Percentiles rank a stretch among this genome's conserved stretches.
phyloP scores from a whole-genome alignment of 129 eudicot species.

The Chrysanthemum makinoi region DNA sequence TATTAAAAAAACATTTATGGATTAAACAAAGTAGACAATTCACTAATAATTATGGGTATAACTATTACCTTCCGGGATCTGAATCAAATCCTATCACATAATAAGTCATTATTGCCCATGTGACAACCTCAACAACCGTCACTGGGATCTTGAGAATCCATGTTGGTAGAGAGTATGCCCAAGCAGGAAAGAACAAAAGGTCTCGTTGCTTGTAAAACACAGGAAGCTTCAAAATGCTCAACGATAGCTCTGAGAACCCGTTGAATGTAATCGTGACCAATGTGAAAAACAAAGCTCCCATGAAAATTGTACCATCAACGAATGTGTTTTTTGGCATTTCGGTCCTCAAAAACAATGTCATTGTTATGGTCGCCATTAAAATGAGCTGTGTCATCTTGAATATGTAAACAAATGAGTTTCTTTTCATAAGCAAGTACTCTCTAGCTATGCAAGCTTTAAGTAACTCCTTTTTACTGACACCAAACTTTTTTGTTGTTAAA shows the following conservation, averaged over 20 bases:
- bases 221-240: slow-evolving; percentile 83
- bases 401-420: slow-evolving; percentile 78
- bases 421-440: slow-evolving; percentile 81
- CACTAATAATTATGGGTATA: neutral
- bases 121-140: slow-evolving; percentile 51
- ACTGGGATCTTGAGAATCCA: slow-evolving; percentile 91
- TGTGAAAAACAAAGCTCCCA: slow-evolving; percentile 83
- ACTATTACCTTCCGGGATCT: slow-evolving; percentile 58
- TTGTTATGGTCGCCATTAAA: slow-evolving; percentile 57
- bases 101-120: slow-evolving; percentile 77
- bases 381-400: slow-evolving; percentile 80
- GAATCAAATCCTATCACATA: slow-evolving; percentile 85
- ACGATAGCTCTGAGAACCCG: slow-evolving; percentile 81
- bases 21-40: neutral
- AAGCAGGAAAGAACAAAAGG: slow-evolving; percentile 85
- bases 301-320: slow-evolving; percentile 59
- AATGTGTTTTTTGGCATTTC: slow-evolving; percentile 57
- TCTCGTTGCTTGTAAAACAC: slow-evolving; percentile 93
- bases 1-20: slow-evolving; percentile 4
- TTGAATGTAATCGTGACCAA: slow-evolving; percentile 66
- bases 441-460: slow-evolving; percentile 78
- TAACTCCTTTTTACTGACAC: slow-evolving; percentile 73
- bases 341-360: slow-evolving; percentile 72
- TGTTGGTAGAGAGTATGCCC: slow-evolving; percentile 79
- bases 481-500: slow-evolving; percentile 65